Evolutionary conservation across 2,329 filamentous ascomycete genomes (phyloP), one percentile per base, ranked within the genome.

Genomic region (Paecilomyces sp.): DNA sequence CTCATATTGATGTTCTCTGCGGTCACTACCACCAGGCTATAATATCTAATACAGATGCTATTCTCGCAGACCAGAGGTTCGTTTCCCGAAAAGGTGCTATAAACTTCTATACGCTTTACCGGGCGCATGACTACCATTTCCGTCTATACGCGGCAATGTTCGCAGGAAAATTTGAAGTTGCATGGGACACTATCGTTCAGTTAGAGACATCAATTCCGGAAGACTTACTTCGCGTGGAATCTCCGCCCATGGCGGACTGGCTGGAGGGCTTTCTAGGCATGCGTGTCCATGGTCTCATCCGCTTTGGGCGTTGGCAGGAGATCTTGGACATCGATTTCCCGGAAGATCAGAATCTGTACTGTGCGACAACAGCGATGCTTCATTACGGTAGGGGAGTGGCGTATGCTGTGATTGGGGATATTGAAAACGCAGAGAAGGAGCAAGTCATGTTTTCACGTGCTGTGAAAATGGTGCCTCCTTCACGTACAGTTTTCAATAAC

Each of bases 141-240:
- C 81, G 85, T 1, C 82, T 92, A 56, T 92, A 92, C 68, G 86
- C 87, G 0, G 88, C 89, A 60, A 90, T 92, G 88, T 88, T 92
- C 64, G 83, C 88, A 0, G 90, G 86, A 0, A 83, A 88, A 68
- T 88, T 80, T 1, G 70, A 75, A 25, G 77, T 87, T 11, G 87
- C 88, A 0, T 70, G 92, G 1, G 81, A 88, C 0, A 86, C 87
- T 0, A 82, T 83, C 0, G 65, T 68, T 0, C 75, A 79, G 53
- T 80, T 92, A 55, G 88, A 91, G 67, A 74, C 73, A 0, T 84
- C 84, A 0, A 74, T 92, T 3, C 83, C 88, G 0, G 84, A 88
- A 57, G 81, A 82, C 0, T 72, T 92, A 2, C 77, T 92, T 0
- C 82, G 83, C 0, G 77, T 89, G 3, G 69, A 86, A 62, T 86